Evolutionary conservation across 2,329 filamentous ascomycete species (phyloP).

Genomic region (Sporothrix dimorphospora): DNA sequence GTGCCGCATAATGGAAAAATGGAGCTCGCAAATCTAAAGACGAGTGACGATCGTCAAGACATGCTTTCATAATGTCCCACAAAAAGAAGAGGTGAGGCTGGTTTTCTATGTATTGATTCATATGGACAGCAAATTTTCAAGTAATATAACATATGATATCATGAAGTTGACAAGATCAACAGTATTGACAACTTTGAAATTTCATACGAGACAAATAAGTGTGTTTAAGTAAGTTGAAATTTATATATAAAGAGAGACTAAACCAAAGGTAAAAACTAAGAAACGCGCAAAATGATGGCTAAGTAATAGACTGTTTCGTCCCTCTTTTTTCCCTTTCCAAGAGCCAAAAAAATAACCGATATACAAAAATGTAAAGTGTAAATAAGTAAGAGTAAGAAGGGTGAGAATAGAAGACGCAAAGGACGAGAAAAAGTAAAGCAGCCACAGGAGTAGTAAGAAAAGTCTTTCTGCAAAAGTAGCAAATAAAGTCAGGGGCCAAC

Average conservation of each 20-base stretch:
- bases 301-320: neutral
- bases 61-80: neutral
- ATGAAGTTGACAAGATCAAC: neutral
- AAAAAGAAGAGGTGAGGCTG: neutral
- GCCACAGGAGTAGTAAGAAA: neutral
- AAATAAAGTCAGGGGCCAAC: neutral
- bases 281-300: neutral
- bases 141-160: neutral
- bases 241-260: neutral
- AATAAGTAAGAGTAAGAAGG: neutral
- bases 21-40: neutral
- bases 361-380: constrained; percentile 7
- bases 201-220: neutral
- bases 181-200: neutral
- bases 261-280: neutral
- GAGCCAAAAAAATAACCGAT: neutral
- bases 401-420: neutral
- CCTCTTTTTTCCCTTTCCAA: constrained; percentile 21
- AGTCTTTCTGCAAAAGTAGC: neutral
- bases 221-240: neutral
- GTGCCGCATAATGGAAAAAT: neutral
- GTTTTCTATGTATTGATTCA: neutral
- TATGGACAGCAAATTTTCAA: neutral
- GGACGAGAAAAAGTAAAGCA: neutral
- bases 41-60: neutral